Evolutionary conservation across 495 filamentous ascomycete species (phyloP), one percentile per base, ranked within the genome.

Genomic region (Umbilicaria muhlenbergii): DNA sequence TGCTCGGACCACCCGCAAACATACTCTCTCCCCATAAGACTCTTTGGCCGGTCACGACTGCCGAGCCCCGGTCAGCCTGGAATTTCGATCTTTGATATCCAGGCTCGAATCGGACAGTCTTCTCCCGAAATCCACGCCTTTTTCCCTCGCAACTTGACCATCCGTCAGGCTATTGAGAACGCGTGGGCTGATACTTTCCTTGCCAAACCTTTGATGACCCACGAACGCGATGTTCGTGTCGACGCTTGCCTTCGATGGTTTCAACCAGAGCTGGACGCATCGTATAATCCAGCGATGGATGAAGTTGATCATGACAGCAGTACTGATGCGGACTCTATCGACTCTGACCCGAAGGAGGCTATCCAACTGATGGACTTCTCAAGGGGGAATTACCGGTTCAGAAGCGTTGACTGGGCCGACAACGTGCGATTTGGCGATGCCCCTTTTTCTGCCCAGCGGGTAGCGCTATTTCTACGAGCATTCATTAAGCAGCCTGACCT

Each of bases 1-100:
- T 91, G 84, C 32, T 94, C 88, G 3, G 91, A 98, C 55, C 91
- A 98, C 48, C 91, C 91, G 0, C 87, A 94, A 58, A 74, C 88
- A 1, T 98, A 96, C 58, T 85, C 85, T 3, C 73, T 83, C 18
- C 88, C 88, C 13, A 80, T 98, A 39, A 75, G 74, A 47, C 65
- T 94, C 33, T 94, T 98, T 49, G 84, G 86, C 2, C 77, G 78
- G 17, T 79, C 79, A 36, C 74, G 91, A 8, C 70, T 94, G 2
- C 86, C 88, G 1, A 71, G 78, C 39, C 69, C 68, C 0, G 86
- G 82, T 12, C 53, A 74, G 39, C 75, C 73, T 0, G 87, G 84
- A 0, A 75, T 94, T 21, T 91, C 86, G 3, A 77, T 94, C 43
- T 94, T 92, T 61, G 88, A 94, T 40, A 76, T 98, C 33, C 89